Evolutionary conservation across 1,284 basidiomycete genomes (phyloP), one percentile per base, ranked within the genome.

Genomic region (Sporisorium scitamineum): DNA sequence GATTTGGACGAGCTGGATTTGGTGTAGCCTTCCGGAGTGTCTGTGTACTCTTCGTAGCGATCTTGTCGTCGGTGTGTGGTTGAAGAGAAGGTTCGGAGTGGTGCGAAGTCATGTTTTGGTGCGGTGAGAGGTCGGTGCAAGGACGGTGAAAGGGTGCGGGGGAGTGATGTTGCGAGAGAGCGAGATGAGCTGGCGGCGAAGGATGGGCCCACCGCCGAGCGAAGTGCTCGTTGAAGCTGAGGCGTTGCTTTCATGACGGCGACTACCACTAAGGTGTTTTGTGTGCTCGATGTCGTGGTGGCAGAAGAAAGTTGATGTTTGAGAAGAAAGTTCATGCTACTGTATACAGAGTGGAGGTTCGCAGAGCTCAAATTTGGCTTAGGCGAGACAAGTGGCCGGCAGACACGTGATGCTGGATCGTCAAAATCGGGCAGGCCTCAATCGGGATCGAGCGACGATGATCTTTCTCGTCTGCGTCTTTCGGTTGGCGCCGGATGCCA

Each of bases 21-120:
- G 18, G 61, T 55, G 56, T 76, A 76, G 50, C 56, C 61, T 39
- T 68, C 65, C 3, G 69, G 74, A 5, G 69, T 24, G 31, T 72
- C 74, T 18, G 57, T 27, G 57, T 67, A 68, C 9, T 54, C 64
- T 24, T 57, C 52, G 51, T 60, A 29, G 18, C 44, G 44, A 5
- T 56, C 53, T 26, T 60, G 61, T 0, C 9, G 42, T 2, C 18
- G 48, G 11, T 20, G 18, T 3, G 61, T 51, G 34, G 61, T 39
- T 22, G 68, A 50, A 16, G 26, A 26, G 52, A 65, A 61, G 7
- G 41, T 0, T 3, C 62, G 68, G 0, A 50, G 16, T 47, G 61
- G n/a, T 20, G 59, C 3, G 5, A 26, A 24, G 1, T 3, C 13
- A 8, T 22, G 26, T 31, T 34, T 34, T 31, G 50, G 22, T n/a